These are phyloP conservation scores for Annona cherimola DNA, from an alignment of 164 flowering plant species.

Conservation along the genomic window DNA sequence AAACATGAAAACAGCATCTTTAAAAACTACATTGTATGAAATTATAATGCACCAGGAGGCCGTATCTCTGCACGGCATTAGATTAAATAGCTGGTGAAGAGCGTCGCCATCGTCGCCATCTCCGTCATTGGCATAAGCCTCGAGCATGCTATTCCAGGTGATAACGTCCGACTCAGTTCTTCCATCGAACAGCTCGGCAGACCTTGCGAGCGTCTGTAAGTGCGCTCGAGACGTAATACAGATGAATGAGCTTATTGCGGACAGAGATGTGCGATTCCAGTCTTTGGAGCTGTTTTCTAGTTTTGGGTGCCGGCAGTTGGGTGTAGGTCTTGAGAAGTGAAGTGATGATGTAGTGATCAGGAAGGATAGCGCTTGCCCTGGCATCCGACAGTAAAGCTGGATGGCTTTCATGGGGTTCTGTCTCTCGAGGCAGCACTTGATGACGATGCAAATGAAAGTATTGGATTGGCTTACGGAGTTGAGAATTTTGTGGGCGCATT, in stretches of 20 bases:
- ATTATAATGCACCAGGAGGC: slow-evolving; percentile 16
- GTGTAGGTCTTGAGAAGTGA: slow-evolving; percentile 16
- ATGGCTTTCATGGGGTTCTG: slow-evolving; percentile 6
- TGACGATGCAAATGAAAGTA: slow-evolving; percentile 11
- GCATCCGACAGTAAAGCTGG: slow-evolving; percentile 9
- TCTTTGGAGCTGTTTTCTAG: slow-evolving; percentile 12
- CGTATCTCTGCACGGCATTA: slow-evolving; percentile 10
- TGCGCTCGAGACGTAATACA: slow-evolving; percentile 4
- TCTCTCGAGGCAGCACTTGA: slow-evolving; percentile 10
- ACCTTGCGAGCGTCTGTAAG: slow-evolving; percentile 11
- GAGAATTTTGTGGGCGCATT: slow-evolving; percentile 9
- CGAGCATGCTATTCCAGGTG: slow-evolving; percentile 13
- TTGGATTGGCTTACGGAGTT: slow-evolving; percentile 4
- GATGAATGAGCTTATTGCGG: slow-evolving; percentile 12
- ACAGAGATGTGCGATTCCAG: slow-evolving; percentile 4
- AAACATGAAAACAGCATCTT: slow-evolving; percentile 7
- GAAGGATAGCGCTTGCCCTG: not conserved
- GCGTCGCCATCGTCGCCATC: slow-evolving; percentile 1
- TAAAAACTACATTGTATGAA: slow-evolving; percentile 3
- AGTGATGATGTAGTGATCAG: slow-evolving; percentile 16
- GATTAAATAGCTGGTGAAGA: slow-evolving; percentile 7
- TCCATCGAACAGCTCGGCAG: slow-evolving; percentile 1
- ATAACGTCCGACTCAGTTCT: slow-evolving; percentile 13
- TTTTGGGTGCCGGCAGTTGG: not conserved
- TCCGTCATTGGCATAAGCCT: not conserved